phyloP scores from a whole-genome alignment of 2,329 filamentous ascomycete genomes.

The Alternaria sp. region DNA sequence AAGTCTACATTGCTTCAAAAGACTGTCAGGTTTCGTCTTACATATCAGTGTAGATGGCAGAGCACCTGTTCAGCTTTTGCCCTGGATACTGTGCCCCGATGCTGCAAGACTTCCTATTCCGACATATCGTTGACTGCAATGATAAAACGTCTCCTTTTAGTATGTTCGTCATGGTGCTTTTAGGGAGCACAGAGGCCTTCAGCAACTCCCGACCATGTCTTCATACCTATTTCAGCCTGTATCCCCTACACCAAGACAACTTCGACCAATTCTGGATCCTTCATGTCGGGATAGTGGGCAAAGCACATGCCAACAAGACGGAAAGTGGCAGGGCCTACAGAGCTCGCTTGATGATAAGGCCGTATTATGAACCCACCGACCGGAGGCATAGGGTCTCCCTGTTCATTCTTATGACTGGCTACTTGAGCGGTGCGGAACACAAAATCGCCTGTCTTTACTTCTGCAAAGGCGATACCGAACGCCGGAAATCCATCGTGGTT shows the following conservation, averaged over 20 bases:
- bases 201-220: no score
- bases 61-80: no score
- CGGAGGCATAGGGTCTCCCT: neutral
- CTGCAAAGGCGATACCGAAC: neutral
- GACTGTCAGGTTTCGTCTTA: no score
- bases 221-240: neutral
- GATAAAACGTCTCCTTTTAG: no score
- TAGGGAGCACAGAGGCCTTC: no score
- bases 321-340: neutral
- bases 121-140: no score
- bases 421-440: neutral
- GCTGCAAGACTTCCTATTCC: no score
- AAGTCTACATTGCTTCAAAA: no score
- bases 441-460: neutral
- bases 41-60: no score
- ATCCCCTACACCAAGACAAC: neutral
- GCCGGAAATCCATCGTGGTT: fast-evolving
- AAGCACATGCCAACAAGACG: neutral
- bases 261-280: neutral
- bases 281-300: neutral
- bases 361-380: neutral
- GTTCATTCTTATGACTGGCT: neutral
- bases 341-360: neutral
- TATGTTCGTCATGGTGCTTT: no score
- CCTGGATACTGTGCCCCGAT: no score